Conservation (phyloP, 177 flowering plant species). For the Telopea speciosissima region DNA sequence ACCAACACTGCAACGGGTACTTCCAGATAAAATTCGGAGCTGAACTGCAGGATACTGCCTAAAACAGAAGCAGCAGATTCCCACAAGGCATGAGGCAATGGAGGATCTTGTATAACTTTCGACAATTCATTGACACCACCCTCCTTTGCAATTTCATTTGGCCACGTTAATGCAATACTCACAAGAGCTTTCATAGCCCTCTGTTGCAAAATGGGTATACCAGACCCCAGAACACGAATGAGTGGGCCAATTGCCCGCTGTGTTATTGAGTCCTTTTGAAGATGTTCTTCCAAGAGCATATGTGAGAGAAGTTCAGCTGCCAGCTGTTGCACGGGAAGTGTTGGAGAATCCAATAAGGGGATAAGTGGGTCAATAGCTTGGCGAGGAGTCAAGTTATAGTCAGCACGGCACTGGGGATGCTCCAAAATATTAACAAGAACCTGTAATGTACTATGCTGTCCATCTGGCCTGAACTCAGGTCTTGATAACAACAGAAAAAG, state of each 20-base stretch:
- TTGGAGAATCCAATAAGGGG: background rate
- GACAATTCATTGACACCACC: slow-evolving; percentile 91
- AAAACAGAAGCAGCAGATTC: slow-evolving; percentile 88
- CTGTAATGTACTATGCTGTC: slow-evolving; percentile 1
- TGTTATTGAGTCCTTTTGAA: slow-evolving; percentile 72
- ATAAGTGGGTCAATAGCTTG: slow-evolving; percentile 1
- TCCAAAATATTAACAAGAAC: slow-evolving; percentile 3
- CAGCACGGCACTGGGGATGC: slow-evolving; percentile 1
- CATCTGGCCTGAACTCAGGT: background rate
- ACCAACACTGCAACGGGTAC: background rate
- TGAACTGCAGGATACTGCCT: slow-evolving; percentile 77
- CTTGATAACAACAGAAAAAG: background rate
- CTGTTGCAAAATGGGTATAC: slow-evolving; percentile 78
- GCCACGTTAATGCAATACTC: slow-evolving; percentile 76
- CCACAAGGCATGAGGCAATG: slow-evolving; percentile 89
- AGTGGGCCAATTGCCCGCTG: slow-evolving; percentile 86
- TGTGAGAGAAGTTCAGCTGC: slow-evolving; percentile 23
- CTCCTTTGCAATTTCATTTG: slow-evolving; percentile 95
- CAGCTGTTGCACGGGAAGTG: background rate
- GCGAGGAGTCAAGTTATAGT: background rate
- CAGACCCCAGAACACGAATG: slow-evolving; percentile 75
- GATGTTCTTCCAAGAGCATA: slow-evolving; percentile 77
- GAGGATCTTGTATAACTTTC: slow-evolving; percentile 91
- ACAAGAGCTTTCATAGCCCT: slow-evolving; percentile 92
- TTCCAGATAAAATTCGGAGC: slow-evolving; percentile 18